Conservation (phyloP, 2,329 filamentous ascomycete genomes). For the Microcyclosporella mali region DNA sequence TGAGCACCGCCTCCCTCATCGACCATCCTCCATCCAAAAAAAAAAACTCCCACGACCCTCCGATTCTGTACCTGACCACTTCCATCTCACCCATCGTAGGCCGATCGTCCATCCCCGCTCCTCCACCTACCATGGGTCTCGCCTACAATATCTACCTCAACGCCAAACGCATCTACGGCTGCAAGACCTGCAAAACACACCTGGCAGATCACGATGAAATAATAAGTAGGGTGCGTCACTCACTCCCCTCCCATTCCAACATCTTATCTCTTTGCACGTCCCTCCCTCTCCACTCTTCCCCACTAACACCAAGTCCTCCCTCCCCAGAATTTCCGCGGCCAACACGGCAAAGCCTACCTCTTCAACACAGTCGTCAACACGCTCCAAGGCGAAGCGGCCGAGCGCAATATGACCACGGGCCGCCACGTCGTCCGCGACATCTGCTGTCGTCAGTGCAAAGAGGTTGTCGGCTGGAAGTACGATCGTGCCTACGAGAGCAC, state of each 20-base stretch:
- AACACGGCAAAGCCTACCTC: slow-evolving; percentile 96
- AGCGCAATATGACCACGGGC: slow-evolving; percentile 97
- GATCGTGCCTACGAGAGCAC: slow-evolving; percentile 88
- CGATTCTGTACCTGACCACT: background rate
- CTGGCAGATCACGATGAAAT: slow-evolving; percentile 94
- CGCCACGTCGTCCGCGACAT: slow-evolving; percentile 93
- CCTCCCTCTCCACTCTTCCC: slow-evolving; percentile 2
- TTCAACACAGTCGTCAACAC: slow-evolving; percentile 94
- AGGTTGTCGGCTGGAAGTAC: slow-evolving; percentile 96
- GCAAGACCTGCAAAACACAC: slow-evolving; percentile 93
- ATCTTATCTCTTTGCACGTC: too few relatives aligned
- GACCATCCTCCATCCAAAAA: too few relatives aligned
- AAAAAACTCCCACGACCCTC: too few relatives aligned
- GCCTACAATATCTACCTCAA: slow-evolving; percentile 54
- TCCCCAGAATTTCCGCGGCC: slow-evolving; percentile 85
- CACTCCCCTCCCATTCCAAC: too few relatives aligned
- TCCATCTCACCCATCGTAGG: slow-evolving; percentile 4
- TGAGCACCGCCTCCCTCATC: too few relatives aligned
- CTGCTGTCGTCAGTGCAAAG: slow-evolving; percentile 80
- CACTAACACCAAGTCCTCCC: slow-evolving; percentile 1
- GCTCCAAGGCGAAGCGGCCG: slow-evolving; percentile 71
- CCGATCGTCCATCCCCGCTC: slow-evolving; percentile 11
- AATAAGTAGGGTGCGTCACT: slow-evolving; percentile 81
- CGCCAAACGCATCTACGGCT: slow-evolving; percentile 71
- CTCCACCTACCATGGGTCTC: slow-evolving; percentile 30